Evolutionary conservation across 2,329 filamentous ascomycete genomes (phyloP), one percentile per base, ranked within the genome.

Genomic region (Fusarium abutilonis): DNA sequence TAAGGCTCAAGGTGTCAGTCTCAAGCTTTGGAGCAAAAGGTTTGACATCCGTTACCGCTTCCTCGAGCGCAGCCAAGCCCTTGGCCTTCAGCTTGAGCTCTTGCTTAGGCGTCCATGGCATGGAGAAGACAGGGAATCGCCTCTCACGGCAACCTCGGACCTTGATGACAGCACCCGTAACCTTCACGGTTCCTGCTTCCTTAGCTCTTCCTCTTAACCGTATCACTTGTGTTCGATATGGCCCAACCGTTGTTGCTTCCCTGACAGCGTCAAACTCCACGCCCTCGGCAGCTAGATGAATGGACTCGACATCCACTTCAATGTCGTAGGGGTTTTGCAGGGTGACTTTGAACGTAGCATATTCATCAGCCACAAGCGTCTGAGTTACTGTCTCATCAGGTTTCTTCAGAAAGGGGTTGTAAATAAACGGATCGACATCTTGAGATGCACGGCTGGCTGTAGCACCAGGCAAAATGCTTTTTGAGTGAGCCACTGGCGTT

Each of bases 241-340:
- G 90, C 0, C 92, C 91, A 46, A 99, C 83, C 8, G 90, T 72
- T 5, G 89, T 86, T 46, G 83, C 84, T 63, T 89, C 86, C 13
- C 83, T 78, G 7, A 84, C 77, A 1, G 89, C 88, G 50, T 89
- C 85, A 54, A 97, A 91, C 2, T 87, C 82, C 21, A 88, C 84
- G 1, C 92, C 93, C 57, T 91, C 86, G 9, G 88, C 86, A 60
- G 92, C 88, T 7, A 99, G 79, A 23, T 82, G 83, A 40, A 99
- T 83, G 49, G 86, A 89, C 72, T 98, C 93, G 31, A 99, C 88
- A 51, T 96, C 92, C 5, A 99, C 79, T 60, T 97, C 92, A 64
- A 98, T 89, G 58, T 98, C 94, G 68, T 93, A 97, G 0, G 93
- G 92, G 68, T 99, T 99, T 72, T 98, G 95, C 15, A 99, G 80